A percentile compares a stretch with the other conserved stretches of the same genome.
Evolutionary conservation across 164 flowering plant genomes (phyloP).

Genomic region (Nelumbo lutea): DNA sequence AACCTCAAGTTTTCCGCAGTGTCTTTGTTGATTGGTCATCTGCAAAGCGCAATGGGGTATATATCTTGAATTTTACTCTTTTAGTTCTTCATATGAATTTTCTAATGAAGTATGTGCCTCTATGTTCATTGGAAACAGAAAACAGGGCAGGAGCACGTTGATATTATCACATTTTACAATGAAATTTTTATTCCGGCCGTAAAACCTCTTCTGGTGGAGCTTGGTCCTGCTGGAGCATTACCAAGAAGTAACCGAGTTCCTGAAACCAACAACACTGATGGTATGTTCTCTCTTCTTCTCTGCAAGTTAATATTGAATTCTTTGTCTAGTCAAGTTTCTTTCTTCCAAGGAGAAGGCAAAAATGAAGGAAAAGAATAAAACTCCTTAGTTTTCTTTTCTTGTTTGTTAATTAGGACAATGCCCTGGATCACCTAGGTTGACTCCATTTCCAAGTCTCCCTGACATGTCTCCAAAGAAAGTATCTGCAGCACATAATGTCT

Average conservation of each 20-base stretch:
- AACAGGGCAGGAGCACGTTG: conserved; percentile 78
- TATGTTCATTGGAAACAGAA: conserved; percentile 48
- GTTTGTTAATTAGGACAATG: conserved; percentile 49
- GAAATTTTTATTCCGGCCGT: conserved; percentile 80
- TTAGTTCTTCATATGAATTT: not conserved
- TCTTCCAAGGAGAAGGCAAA: too few relatives aligned
- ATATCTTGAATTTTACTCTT: conserved; percentile 9
- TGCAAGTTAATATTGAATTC: not conserved
- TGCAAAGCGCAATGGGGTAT: conserved; percentile 67
- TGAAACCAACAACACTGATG: conserved; percentile 47
- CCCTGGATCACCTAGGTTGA: conserved; percentile 72
- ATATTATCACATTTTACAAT: conserved; percentile 87
- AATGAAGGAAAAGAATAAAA: not conserved
- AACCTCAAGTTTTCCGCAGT: conserved; percentile 83
- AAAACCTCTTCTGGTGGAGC: conserved; percentile 73
- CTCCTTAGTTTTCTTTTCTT: conserved; percentile 1
- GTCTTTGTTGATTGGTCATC: conserved; percentile 79
- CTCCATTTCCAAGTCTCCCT: conserved; percentile 85
- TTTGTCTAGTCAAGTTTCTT: too few relatives aligned
- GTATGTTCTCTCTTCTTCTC: conserved; percentile 25
- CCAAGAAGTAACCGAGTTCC: conserved; percentile 35
- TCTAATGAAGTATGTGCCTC: conserved; percentile 14
- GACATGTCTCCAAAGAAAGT: conserved; percentile 99
- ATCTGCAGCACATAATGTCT: conserved; percentile 85
- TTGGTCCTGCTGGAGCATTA: conserved; percentile 56